Base-by-base conservation (phyloP, 129 eudicot genomes). In the Flaveria bidentis region DNA sequence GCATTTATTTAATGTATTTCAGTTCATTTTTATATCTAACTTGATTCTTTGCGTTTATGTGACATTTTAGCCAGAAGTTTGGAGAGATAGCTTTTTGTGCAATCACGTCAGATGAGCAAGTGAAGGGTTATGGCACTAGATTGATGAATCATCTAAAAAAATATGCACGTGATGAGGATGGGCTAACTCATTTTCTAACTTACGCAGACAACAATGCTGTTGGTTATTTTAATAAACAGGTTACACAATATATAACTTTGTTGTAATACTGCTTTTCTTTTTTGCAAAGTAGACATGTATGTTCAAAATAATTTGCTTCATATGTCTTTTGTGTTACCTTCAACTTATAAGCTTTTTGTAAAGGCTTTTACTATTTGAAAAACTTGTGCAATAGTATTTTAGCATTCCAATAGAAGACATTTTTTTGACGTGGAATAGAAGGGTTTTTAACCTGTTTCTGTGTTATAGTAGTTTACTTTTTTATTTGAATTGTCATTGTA, bases 51-150 rank as follows among this genome's bases (percentile, higher is more conserved):
- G 53, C 68, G 33, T 51, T 33, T 60, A 55, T 72, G 41, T 58
- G 64, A 12, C 61, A 50, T 14, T 78, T 76, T 67, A 94, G 98
- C 88, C 98, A 94, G 84, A 94, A 87, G 75, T 94, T 94, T 78
- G 98, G 97, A 49, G 98, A 94, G 86, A 94, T 94, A 81, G 98
- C 98, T 62, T 94, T 94, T 81, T 94, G 98, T 79, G 98, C 98
- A 60, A 94, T 94, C 55, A 91, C 97, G 23, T 88, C 97, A 14
- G 97, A 94, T 87, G 98, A 94, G 67, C 98, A 94, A 94, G 98
- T 91, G 69, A 94, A 94, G 80, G 98, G 97, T 79, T 94, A 94
- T 86, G 98, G 98, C 17, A 94, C 98, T 26, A 87, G 98, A 80
- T 71, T 94, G 76, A 94, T 94, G 98, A 94, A 94, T 86, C 96